A percentile compares a stretch with the other conserved stretches of the same genome.
Evolutionary conservation across 148 eudicot species (phyloP).

Genomic region (Spergularia marina): DNA sequence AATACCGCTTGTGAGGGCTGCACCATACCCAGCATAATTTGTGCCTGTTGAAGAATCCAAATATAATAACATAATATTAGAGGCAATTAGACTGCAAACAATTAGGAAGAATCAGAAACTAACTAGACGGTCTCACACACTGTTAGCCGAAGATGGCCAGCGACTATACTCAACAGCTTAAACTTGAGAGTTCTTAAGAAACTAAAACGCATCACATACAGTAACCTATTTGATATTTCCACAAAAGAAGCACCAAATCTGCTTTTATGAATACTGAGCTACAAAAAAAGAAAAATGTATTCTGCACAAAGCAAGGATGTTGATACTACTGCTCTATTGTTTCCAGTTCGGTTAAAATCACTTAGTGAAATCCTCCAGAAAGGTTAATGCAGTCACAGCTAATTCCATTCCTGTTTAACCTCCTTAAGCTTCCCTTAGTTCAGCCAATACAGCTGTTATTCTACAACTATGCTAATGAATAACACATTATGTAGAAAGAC

Average conservation of each 20-base stretch:
- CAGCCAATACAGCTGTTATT: too few relatives aligned
- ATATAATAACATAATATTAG: neutral
- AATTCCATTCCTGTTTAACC: too few relatives aligned
- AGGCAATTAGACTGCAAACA: neutral
- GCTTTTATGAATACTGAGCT: neutral
- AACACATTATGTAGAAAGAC: too few relatives aligned
- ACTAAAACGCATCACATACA: neutral
- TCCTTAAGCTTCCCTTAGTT: too few relatives aligned
- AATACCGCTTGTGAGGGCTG: slow-evolving; percentile 71
- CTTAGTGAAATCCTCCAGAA: too few relatives aligned
- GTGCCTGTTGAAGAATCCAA: slow-evolving; percentile 55
- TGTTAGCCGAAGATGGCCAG: neutral
- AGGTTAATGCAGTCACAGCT: too few relatives aligned
- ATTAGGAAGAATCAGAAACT: neutral
- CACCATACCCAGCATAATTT: slow-evolving; percentile 98
- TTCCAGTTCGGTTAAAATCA: neutral
- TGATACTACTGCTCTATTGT: neutral
- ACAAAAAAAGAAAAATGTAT: neutral
- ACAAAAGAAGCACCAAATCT: too few relatives aligned
- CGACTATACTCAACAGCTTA: neutral
- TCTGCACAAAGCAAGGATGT: neutral
- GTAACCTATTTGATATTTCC: neutral
- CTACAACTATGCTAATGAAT: too few relatives aligned
- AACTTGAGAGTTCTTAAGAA: neutral
- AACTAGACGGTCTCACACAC: neutral